Evolutionary conservation across 1,284 basidiomycete species (phyloP).

Genomic region (Ceratobasidium papillatum): DNA sequence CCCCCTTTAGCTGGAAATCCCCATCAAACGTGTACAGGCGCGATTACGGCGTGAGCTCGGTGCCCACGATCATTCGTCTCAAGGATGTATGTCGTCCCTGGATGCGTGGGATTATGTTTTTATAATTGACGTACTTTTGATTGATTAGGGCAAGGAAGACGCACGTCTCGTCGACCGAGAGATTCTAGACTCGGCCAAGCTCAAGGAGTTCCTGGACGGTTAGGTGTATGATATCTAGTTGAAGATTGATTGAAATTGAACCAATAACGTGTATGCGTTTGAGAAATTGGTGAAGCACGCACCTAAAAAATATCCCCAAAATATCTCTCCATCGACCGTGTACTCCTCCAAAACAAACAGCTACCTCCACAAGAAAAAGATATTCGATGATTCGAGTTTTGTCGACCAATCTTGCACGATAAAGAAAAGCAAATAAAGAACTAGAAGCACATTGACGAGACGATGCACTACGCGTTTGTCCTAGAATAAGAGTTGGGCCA

Average conservation of each 20-base stretch:
- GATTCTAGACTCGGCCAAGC: conserved; percentile 40
- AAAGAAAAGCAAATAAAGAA: no score
- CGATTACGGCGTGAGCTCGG: conserved; percentile 41
- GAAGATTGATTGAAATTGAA: not conserved
- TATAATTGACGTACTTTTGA: conserved; percentile 2
- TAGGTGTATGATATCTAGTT: not conserved
- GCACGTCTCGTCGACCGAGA: conserved; percentile 42
- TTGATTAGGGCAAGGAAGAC: conserved; percentile 43
- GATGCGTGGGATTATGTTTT: not conserved
- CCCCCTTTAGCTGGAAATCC: conserved; percentile 40
- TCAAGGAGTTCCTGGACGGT: conserved; percentile 40
- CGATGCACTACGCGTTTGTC: no score
- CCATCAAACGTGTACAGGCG: conserved; percentile 41
- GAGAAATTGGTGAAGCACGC: no score
- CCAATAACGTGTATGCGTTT: no score
- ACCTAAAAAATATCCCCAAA: no score
- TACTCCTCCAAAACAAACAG: no score
- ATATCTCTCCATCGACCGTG: no score
- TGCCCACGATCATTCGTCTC: conserved; percentile 43
- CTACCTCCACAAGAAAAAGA: no score
- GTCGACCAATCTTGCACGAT: no score
- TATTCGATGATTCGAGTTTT: no score
- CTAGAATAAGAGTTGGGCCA: no score
- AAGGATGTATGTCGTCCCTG: conserved; percentile 34
- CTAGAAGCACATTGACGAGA: no score